Evolutionary conservation across 208 protist species (phyloP).

Genomic region (Plasmodiophora brassicae): DNA sequence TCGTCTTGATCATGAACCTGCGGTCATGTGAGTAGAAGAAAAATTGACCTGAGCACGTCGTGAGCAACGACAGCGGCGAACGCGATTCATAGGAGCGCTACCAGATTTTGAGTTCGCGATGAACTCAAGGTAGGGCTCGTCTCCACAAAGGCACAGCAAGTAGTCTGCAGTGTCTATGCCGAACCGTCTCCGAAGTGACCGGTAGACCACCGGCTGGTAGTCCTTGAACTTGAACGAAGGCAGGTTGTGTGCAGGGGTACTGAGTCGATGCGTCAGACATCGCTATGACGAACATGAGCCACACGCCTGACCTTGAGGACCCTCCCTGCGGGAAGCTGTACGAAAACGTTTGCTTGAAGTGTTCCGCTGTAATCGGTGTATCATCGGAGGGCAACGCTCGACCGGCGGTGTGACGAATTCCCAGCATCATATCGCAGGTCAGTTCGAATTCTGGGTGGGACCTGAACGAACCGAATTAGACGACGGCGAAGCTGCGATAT

Average conservation of each 20-base stretch:
- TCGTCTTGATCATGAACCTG: constrained; percentile 30
- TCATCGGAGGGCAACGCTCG: neutral
- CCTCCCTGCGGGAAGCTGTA: constrained; percentile 1
- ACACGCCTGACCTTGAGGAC: neutral
- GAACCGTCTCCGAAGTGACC: neutral
- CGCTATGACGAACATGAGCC: neutral
- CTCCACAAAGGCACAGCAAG: constrained; percentile 17
- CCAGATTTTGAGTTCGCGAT: constrained; percentile 20
- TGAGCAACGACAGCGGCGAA: neutral
- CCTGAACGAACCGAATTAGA: no score
- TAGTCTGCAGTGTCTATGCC: constrained; percentile 20
- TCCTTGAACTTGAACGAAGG: constrained; percentile 29
- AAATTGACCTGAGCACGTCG: neutral
- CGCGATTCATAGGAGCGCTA: neutral
- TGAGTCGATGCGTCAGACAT: neutral
- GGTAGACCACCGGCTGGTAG: constrained; percentile 8
- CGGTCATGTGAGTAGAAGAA: constrained; percentile 31
- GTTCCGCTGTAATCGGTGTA: neutral
- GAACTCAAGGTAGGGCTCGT: constrained; percentile 13
- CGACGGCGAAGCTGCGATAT: neutral
- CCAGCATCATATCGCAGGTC: constrained; percentile 26
- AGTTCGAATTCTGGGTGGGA: constrained; percentile 22
- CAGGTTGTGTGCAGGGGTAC: neutral
- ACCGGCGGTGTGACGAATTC: constrained; percentile 2
- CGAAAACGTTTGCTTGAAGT: neutral